Conservation (phyloP, 2,329 filamentous ascomycete species). For the Dendryphion nanum region DNA sequence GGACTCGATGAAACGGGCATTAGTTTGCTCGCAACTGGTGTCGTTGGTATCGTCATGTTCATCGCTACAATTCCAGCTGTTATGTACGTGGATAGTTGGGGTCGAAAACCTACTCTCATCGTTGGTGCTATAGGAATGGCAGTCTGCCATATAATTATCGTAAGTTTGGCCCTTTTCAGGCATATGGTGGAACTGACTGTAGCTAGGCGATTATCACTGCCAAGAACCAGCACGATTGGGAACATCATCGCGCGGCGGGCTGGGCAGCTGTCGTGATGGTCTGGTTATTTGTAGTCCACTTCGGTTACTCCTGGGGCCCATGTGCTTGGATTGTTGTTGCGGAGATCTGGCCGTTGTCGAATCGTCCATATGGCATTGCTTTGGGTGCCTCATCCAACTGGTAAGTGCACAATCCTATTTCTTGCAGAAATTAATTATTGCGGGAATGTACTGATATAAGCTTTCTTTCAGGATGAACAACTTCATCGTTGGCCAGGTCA, state of each 20-base stretch:
- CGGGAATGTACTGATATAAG: too few species aligned
- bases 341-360: constrained; percentile 71
- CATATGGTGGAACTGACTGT: background rate
- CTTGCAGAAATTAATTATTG: too few species aligned
- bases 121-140: constrained; percentile 70
- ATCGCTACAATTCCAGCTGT: constrained; percentile 65
- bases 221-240: constrained; percentile 60
- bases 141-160: constrained; percentile 69
- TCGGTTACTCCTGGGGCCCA: constrained; percentile 73
- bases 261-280: constrained; percentile 69
- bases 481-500: constrained; percentile 65
- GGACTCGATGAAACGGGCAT: constrained; percentile 59
- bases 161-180: constrained; percentile 9
- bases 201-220: constrained; percentile 59
- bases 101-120: constrained; percentile 61
- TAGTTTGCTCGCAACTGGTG: constrained; percentile 77
- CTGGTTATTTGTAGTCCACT: constrained; percentile 73
- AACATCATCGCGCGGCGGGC: constrained; percentile 58
- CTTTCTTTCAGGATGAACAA: constrained; percentile 48
- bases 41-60: constrained; percentile 57
- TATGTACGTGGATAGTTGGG: constrained; percentile 63
- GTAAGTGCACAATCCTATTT: too few species aligned
- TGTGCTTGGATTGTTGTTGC: constrained; percentile 72
- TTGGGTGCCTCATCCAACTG: constrained; percentile 56
- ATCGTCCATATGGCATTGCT: constrained; percentile 66